These are phyloP conservation scores for Debaryomyces coudertii DNA, from an alignment of 1,139 yeast genomes.

Conservation along the genomic window DNA sequence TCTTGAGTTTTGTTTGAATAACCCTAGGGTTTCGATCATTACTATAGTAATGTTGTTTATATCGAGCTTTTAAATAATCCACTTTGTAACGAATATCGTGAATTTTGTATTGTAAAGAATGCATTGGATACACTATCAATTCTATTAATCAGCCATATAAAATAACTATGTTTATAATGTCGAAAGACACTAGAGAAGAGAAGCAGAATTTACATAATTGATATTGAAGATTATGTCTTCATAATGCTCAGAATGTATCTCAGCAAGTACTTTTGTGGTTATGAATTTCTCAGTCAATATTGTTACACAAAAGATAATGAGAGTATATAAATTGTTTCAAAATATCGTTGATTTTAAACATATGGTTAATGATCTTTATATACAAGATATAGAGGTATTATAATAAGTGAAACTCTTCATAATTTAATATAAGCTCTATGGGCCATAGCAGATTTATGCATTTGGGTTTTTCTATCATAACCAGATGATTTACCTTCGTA, in stretches of 20 bases:
- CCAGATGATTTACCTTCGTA: conserved; percentile 80
- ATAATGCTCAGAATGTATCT: background rate
- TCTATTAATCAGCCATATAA: background rate
- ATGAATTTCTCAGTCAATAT: background rate
- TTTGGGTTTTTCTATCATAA: conserved; percentile 77
- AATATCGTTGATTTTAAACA: conserved; percentile 3
- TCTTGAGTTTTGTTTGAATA: conserved; percentile 40
- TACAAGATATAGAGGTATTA: conserved; percentile 4
- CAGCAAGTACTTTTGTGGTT: conserved; percentile 2
- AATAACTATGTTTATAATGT: background rate
- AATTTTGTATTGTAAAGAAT: conserved; percentile 13
- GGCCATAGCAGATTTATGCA: conserved; percentile 84
- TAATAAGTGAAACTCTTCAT: conserved; percentile 15
- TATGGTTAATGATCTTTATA: conserved; percentile 7
- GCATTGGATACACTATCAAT: conserved; percentile 2
- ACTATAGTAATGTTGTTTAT: conserved; percentile 47
- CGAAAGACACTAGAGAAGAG: too few species aligned
- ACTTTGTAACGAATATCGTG: conserved; percentile 30
- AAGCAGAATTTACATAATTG: background rate
- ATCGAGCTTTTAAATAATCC: conserved; percentile 38
- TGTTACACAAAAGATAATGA: conserved; percentile 4
- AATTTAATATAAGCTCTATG: conserved; percentile 73
- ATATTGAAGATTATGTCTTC: background rate
- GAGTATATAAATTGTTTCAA: background rate
- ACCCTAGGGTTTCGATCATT: conserved; percentile 40